Percentiles rank a stretch among this genome's conserved stretches.
Evolutionary conservation across 2,329 filamentous ascomycete genomes (phyloP).

Genomic region (Rosellinia necatrix): DNA sequence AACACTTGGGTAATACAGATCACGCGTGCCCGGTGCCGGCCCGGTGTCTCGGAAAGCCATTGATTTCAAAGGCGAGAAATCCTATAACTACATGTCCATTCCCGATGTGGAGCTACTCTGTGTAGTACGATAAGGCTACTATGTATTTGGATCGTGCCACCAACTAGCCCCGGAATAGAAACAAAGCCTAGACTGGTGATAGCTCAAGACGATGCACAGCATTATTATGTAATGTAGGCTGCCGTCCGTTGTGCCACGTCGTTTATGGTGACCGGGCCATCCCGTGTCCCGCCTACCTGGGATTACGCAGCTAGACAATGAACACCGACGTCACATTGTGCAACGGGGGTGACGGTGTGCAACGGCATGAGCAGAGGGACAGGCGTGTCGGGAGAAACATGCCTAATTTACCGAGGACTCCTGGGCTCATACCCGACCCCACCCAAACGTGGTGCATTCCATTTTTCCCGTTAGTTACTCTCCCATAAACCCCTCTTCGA

Average conservation of each 20-base stretch:
- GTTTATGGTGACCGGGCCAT: conserved; percentile 40
- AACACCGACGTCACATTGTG: too few relatives aligned
- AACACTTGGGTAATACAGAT: not conserved
- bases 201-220: not conserved
- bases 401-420: too few relatives aligned
- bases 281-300: too few relatives aligned
- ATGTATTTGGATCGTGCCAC: not conserved
- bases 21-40: not conserved
- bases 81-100: conserved; percentile 5
- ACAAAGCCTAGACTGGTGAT: not conserved
- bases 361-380: too few relatives aligned
- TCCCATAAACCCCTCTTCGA: too few relatives aligned
- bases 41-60: conserved; percentile 9
- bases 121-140: not conserved
- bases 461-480: too few relatives aligned
- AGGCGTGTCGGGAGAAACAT: too few relatives aligned
- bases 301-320: too few relatives aligned
- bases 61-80: not conserved
- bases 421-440: too few relatives aligned
- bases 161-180: not conserved
- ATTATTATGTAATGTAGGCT: too few relatives aligned
- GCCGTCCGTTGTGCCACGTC: conserved; percentile 62
- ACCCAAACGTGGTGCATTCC: too few relatives aligned
- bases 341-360: too few relatives aligned
- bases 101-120: conserved; percentile 12